A percentile compares a stretch with the other conserved stretches of the same genome.
Evolutionary conservation across 345 rosid genomes (phyloP).

Genomic region (Lepidium sativum): DNA sequence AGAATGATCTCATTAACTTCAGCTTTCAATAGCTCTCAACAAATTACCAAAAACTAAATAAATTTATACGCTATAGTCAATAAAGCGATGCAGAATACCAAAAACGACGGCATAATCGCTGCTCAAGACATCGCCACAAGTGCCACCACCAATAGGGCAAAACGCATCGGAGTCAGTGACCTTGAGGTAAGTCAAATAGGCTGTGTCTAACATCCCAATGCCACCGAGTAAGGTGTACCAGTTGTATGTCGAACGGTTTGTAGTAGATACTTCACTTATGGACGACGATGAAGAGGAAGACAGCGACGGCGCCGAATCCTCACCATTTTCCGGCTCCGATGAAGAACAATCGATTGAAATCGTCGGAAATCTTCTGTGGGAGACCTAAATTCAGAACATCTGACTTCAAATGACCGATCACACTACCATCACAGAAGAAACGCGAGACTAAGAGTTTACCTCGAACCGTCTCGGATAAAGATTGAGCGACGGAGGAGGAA

Average conservation of each 20-base stretch:
- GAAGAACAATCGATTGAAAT: constrained; percentile 43
- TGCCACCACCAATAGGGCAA: constrained; percentile 74
- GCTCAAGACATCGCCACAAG: constrained; percentile 65
- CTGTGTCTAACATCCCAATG: constrained; percentile 64
- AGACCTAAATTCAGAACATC: constrained; percentile 14
- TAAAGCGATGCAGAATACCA: constrained; percentile 34
- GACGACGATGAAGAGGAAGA: constrained; percentile 26
- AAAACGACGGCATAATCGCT: constrained; percentile 81
- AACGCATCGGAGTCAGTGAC: constrained; percentile 59
- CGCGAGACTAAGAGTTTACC: constrained; percentile 19
- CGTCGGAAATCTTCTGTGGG: constrained; percentile 24
- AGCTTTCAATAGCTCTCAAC: constrained; percentile 7
- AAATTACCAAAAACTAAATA: not conserved
- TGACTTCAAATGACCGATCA: constrained; percentile 7
- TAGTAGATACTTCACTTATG: constrained; percentile 28
- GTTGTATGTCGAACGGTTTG: constrained; percentile 33
- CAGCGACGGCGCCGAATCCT: constrained; percentile 31
- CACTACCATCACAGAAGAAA: not conserved
- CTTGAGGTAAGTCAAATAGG: constrained; percentile 85
- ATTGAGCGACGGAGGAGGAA: constrained; percentile 4
- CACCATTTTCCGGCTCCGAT: constrained; percentile 32
- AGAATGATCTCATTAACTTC: constrained; percentile 26
- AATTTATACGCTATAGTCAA: not conserved
- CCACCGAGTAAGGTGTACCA: constrained; percentile 65
- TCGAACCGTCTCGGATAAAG: constrained; percentile 16